Conservation (phyloP, 2,329 filamentous ascomycete species). For the Aspergillus sojae region DNA sequence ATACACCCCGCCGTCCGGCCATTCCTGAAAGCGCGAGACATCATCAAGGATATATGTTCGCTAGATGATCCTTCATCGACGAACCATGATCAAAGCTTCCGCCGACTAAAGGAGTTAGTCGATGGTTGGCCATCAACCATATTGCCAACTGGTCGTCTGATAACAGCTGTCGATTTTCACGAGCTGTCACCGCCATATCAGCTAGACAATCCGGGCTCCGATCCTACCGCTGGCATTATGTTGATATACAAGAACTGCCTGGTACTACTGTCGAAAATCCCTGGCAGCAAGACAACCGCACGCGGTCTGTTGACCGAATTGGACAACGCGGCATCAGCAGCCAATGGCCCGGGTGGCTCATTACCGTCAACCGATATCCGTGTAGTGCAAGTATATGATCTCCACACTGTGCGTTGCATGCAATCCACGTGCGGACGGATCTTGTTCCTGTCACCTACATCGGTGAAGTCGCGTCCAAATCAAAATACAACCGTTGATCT, state of each 20-base stretch:
- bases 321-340: slow-evolving; percentile 72
- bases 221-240: slow-evolving; percentile 67
- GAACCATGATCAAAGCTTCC: slow-evolving; percentile 73
- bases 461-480: slow-evolving; percentile 23
- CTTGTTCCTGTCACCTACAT: slow-evolving; percentile 39
- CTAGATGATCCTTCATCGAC: slow-evolving; percentile 70
- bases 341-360: slow-evolving; percentile 27
- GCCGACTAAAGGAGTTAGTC: slow-evolving; percentile 74
- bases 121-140: slow-evolving; percentile 75
- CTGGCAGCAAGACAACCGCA: slow-evolving; percentile 65
- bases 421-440: slow-evolving; percentile 45
- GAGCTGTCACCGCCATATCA: slow-evolving; percentile 76
- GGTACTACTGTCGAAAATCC: slow-evolving; percentile 73
- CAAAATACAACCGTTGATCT: slow-evolving; percentile 46
- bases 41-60: slow-evolving; percentile 95
- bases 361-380: slow-evolving; percentile 65
- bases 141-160: slow-evolving; percentile 74
- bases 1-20: slow-evolving; percentile 80
- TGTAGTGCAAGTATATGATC: slow-evolving; percentile 72
- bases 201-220: slow-evolving; percentile 42
- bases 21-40: slow-evolving; percentile 86
- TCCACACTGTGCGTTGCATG: slow-evolving; percentile 71
- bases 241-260: slow-evolving; percentile 83
- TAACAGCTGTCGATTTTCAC: slow-evolving; percentile 77
- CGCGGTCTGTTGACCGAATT: slow-evolving; percentile 81